Conservation (phyloP, 1,284 basidiomycete genomes). For the Ceratobasidium sp. region DNA sequence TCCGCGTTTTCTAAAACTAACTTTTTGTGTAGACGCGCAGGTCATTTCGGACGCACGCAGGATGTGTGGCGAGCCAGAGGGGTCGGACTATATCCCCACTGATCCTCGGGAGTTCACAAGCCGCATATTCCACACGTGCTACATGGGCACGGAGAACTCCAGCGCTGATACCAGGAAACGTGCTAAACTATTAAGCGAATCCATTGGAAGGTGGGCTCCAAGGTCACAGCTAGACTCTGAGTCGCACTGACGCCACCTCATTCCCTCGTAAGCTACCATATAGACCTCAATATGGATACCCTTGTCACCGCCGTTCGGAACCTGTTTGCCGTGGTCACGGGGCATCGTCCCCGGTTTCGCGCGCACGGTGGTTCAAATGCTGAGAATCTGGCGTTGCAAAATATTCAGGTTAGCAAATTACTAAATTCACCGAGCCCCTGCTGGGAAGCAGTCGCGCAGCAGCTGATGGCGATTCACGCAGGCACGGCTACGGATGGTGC, state of each 20-base stretch:
- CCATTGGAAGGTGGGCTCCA: conserved; percentile 79
- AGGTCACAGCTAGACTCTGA: not conserved
- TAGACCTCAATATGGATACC: conserved; percentile 95
- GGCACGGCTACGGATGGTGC: conserved; percentile 92
- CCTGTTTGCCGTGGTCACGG: conserved; percentile 86
- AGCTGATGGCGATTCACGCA: conserved; percentile 49
- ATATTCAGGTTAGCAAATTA: conserved; percentile 75
- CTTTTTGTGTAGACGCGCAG: conserved; percentile 66
- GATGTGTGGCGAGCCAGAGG: conserved; percentile 82
- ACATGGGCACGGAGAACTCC: conserved; percentile 99
- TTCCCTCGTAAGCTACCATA: conserved; percentile 73
- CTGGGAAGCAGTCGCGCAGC: conserved; percentile 16
- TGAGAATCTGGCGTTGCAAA: conserved; percentile 96
- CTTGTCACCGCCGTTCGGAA: conserved; percentile 83
- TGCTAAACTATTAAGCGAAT: conserved; percentile 83
- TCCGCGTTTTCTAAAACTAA: conserved; percentile 29
- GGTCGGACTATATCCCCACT: conserved; percentile 80
- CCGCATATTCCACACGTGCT: conserved; percentile 95
- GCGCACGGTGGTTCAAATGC: conserved; percentile 85
- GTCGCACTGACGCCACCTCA: not conserved
- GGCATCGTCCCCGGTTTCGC: conserved; percentile 80
- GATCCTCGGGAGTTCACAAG: conserved; percentile 86
- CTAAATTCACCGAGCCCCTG: conserved; percentile 28
- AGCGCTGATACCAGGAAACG: conserved; percentile 83
- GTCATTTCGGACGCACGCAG: conserved; percentile 91